These are phyloP conservation scores for Sanguinoderma infundibulare DNA, from an alignment of 1,284 basidiomycete species.

Conservation along the genomic window DNA sequence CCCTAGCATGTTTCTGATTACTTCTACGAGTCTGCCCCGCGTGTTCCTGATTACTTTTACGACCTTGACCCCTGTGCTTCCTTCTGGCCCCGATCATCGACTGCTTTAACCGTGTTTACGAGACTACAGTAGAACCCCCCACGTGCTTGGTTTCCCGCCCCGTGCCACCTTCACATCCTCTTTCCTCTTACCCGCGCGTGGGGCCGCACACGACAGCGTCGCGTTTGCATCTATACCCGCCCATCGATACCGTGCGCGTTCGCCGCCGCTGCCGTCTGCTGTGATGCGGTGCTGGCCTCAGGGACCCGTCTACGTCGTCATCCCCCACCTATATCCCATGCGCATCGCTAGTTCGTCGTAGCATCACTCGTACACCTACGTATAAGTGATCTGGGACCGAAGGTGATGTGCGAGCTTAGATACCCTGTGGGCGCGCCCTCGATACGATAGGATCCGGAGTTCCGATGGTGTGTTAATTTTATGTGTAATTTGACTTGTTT, in stretches of 20 bases:
- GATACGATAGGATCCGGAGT: neutral
- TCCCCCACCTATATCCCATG: neutral
- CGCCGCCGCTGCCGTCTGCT: conserved; percentile 5
- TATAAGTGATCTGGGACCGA: neutral
- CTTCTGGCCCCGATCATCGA: too few species aligned
- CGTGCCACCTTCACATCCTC: neutral
- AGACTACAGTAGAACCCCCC: neutral
- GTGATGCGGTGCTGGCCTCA: conserved; percentile 23
- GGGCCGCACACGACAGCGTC: conserved; percentile 10
- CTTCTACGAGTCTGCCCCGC: neutral
- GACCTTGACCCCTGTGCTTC: neutral
- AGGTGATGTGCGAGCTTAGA: neutral
- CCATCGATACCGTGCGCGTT: neutral
- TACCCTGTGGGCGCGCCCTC: neutral
- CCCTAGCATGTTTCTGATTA: neutral
- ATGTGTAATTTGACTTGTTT: neutral
- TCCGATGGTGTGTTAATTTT: neutral
- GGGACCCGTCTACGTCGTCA: neutral
- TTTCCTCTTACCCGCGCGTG: conserved; percentile 1
- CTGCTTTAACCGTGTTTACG: too few species aligned
- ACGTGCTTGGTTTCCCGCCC: neutral
- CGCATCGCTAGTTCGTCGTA: neutral
- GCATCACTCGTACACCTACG: neutral
- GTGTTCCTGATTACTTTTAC: too few species aligned
- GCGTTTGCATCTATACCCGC: neutral